Conservation (phyloP, 2,329 filamentous ascomycete genomes). For the Pseudogymnoascus sp. region DNA sequence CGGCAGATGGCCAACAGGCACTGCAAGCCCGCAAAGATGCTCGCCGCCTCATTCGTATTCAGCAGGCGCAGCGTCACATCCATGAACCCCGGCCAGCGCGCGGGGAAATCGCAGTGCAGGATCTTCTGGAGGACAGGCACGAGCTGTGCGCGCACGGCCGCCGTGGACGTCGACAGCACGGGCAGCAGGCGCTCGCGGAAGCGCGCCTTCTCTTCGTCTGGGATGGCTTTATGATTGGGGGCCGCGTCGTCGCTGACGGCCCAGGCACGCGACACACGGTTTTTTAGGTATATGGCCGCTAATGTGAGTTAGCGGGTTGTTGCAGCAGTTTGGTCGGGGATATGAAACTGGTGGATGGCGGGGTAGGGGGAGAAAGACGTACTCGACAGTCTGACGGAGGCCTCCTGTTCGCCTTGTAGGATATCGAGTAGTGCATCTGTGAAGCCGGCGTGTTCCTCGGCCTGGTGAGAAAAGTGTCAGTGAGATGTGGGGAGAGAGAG, state of each 20-base stretch:
- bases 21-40: slow-evolving; percentile 88
- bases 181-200: slow-evolving; percentile 86
- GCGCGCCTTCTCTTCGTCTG: slow-evolving; percentile 80
- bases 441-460: slow-evolving; percentile 85
- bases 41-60: slow-evolving; percentile 75
- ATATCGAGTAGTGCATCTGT: slow-evolving; percentile 86
- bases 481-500: slow-evolving; percentile 13
- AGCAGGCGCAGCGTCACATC: slow-evolving; percentile 86
- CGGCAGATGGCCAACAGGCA: slow-evolving; percentile 92
- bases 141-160: slow-evolving; percentile 82
- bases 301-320: slow-evolving; percentile 17
- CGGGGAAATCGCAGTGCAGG: slow-evolving; percentile 89
- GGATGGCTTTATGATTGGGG: slow-evolving; percentile 61
- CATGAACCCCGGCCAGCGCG: slow-evolving; percentile 90
- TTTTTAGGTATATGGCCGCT: slow-evolving; percentile 98
- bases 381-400: slow-evolving; percentile 82
- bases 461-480: slow-evolving; percentile 43
- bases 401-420: slow-evolving; percentile 79
- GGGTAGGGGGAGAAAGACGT: slow-evolving; percentile 36
- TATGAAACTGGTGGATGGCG: slow-evolving; percentile 26
- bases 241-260: slow-evolving; percentile 67
- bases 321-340: slow-evolving; percentile 13
- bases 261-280: slow-evolving; percentile 92
- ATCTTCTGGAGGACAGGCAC: slow-evolving; percentile 94
- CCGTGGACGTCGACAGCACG: slow-evolving; percentile 72